Evolutionary conservation across 2,329 filamentous ascomycete species (phyloP).

Genomic region (Hypoxylon rubiginosum): DNA sequence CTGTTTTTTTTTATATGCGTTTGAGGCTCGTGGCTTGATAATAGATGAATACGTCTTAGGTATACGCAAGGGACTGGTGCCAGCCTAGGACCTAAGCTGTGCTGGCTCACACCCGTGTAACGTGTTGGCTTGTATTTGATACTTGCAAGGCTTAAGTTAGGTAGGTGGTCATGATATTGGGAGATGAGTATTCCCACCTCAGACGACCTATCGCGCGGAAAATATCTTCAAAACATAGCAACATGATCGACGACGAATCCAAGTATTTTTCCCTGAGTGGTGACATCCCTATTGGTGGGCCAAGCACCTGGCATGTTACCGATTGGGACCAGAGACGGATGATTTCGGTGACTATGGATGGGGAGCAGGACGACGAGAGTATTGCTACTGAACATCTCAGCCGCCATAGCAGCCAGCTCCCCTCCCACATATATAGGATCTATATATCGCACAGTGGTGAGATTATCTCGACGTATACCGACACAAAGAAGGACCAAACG

Average conservation of each 20-base stretch:
- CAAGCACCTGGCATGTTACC: constrained; percentile 47
- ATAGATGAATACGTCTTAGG: no score
- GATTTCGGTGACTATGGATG: constrained; percentile 50
- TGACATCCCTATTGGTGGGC: constrained; percentile 18
- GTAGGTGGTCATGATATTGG: no score
- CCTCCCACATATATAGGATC: constrained; percentile 40
- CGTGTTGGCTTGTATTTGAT: no score
- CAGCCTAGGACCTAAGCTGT: no score
- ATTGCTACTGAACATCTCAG: constrained; percentile 41
- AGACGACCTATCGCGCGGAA: no score
- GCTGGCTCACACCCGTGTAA: no score
- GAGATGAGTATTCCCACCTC: no score
- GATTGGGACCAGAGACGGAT: constrained; percentile 50
- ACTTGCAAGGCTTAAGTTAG: no score
- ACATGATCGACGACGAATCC: constrained; percentile 32
- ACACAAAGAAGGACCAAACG: constrained; percentile 49
- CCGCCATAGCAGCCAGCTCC: constrained; percentile 30
- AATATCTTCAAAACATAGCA: neutral
- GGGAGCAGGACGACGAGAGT: constrained; percentile 47
- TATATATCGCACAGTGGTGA: constrained; percentile 44
- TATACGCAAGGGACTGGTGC: no score
- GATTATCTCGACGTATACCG: constrained; percentile 42
- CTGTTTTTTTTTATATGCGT: no score
- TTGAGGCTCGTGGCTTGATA: no score
- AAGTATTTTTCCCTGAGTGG: constrained; percentile 37